Evolutionary conservation across 1,284 basidiomycete genomes (phyloP).

Genomic region (Phellinidium pouzarii): DNA sequence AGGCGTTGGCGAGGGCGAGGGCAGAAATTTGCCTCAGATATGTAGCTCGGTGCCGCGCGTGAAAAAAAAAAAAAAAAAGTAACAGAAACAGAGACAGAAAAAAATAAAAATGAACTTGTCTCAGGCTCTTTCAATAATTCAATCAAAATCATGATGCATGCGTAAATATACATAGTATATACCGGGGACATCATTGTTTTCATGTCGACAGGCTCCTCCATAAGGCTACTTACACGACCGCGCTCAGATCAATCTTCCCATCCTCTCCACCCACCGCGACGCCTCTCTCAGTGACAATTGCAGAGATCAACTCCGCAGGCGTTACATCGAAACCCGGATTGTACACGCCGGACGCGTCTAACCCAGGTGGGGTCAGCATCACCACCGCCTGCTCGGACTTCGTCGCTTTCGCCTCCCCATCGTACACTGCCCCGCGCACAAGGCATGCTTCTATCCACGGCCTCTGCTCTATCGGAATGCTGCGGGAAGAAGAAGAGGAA

Average conservation of each 20-base stretch:
- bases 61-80: too few relatives aligned
- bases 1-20: too few relatives aligned
- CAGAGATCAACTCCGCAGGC: slow-evolving; percentile 74
- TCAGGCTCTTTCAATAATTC: too few relatives aligned
- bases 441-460: slow-evolving; percentile 82
- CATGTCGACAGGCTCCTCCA: too few relatives aligned
- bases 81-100: too few relatives aligned
- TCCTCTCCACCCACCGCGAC: slow-evolving; percentile 59
- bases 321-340: slow-evolving; percentile 95
- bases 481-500: slow-evolving; percentile 25
- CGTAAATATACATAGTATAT: too few relatives aligned
- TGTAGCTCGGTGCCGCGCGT: too few relatives aligned
- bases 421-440: slow-evolving; percentile 70
- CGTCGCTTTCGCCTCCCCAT: slow-evolving; percentile 35
- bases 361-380: slow-evolving; percentile 64
- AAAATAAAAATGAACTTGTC: too few relatives aligned
- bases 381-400: slow-evolving; percentile 56
- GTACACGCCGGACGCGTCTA: slow-evolving; percentile 56
- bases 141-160: too few relatives aligned
- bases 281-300: slow-evolving; percentile 88
- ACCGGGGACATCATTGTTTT: too few relatives aligned
- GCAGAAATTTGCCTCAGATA: too few relatives aligned
- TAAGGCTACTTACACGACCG: slow-evolving; percentile 34
- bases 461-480: slow-evolving; percentile 89
- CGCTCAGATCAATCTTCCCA: slow-evolving; percentile 46